Percentiles rank a stretch among this genome's conserved stretches.
These are phyloP conservation scores for Saccharomyces hybrid DNA, from an alignment of 1,139 yeast genomes.

Conservation along the genomic window DNA sequence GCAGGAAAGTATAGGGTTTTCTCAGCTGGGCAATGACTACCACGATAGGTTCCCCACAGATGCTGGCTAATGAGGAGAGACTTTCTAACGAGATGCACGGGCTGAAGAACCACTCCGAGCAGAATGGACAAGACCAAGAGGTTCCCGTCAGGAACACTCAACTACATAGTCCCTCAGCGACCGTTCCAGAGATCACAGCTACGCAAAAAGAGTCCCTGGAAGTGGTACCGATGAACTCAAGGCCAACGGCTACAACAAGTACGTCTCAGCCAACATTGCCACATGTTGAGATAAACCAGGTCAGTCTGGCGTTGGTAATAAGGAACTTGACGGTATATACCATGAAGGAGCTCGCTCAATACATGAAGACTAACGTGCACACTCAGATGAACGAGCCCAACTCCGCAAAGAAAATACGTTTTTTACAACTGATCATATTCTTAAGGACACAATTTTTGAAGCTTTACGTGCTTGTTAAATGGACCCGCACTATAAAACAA, in stretches of 20 bases:
- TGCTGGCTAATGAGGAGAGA: conserved; percentile 4
- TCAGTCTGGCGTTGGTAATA: conserved; percentile 26
- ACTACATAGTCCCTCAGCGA: conserved; percentile 3
- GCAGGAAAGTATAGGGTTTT: background rate
- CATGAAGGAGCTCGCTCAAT: conserved; percentile 31
- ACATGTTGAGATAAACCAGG: conserved; percentile 33
- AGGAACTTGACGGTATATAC: conserved; percentile 31
- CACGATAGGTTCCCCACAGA: conserved; percentile 6
- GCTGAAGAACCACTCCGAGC: background rate
- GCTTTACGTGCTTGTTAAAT: conserved; percentile 74
- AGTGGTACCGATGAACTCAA: conserved; percentile 2
- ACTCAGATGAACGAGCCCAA: conserved; percentile 35
- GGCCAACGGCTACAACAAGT: background rate
- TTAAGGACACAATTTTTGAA: conserved; percentile 78
- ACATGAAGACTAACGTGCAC: conserved; percentile 29
- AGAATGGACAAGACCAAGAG: background rate
- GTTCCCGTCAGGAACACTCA: conserved; percentile 1
- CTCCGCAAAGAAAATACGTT: conserved; percentile 53
- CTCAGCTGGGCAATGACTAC: conserved; percentile 7
- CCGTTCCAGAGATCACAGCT: background rate
- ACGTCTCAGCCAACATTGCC: conserved; percentile 25
- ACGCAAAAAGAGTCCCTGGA: background rate
- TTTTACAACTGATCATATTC: conserved; percentile 59
- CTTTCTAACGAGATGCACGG: background rate
- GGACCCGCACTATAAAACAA: conserved; percentile 60